These are phyloP conservation scores for Daldinia loculata DNA, from an alignment of 495 filamentous ascomycete genomes.

Conservation along the genomic window DNA sequence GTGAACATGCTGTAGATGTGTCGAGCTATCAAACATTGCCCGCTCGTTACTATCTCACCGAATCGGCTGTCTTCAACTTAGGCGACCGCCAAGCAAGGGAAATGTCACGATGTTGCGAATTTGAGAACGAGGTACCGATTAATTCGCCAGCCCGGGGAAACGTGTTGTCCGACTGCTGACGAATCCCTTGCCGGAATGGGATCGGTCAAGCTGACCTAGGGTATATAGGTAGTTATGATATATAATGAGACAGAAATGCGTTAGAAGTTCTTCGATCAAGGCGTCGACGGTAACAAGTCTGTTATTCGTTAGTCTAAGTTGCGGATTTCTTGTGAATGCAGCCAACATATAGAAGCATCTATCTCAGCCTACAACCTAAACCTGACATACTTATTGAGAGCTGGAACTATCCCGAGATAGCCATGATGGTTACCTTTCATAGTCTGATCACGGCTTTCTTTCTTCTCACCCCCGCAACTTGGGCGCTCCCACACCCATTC, in stretches of 20 bases:
- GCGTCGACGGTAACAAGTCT: background rate
- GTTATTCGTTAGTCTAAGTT: background rate
- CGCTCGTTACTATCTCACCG: conserved; percentile 6
- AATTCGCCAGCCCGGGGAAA: background rate
- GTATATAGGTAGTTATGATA: background rate
- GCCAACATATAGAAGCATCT: background rate
- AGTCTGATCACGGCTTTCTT: background rate
- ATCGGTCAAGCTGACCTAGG: background rate
- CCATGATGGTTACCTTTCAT: background rate
- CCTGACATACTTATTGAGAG: background rate
- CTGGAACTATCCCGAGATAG: background rate
- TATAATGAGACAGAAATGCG: background rate
- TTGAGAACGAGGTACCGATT: background rate
- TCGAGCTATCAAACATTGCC: background rate
- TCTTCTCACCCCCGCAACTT: background rate
- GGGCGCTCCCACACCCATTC: conserved; percentile 5
- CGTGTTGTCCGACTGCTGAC: conserved; percentile 9
- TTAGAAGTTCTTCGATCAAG: background rate
- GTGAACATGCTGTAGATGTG: background rate
- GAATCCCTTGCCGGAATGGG: background rate
- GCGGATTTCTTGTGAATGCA: background rate
- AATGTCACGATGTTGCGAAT: background rate
- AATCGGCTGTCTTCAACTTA: background rate
- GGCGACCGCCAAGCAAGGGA: background rate
- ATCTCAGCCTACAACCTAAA: background rate